Evolutionary conservation across 2,329 filamentous ascomycete genomes (phyloP), one percentile per base, ranked within the genome.

Genomic region (Hypoxylon sp.): DNA sequence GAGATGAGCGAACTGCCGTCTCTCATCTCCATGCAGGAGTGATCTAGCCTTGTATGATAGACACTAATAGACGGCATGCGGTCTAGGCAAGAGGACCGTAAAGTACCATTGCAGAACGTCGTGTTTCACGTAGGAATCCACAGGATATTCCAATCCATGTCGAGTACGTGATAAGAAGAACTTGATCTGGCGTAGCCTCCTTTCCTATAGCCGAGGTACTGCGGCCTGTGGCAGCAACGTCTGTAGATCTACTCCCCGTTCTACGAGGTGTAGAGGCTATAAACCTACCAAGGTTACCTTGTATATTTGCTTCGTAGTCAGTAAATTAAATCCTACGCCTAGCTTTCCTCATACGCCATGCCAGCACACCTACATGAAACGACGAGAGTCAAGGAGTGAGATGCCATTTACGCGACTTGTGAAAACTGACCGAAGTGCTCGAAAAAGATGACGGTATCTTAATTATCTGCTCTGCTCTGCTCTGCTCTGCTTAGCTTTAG

Each of bases 41-140:
- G 38, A 26, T 30, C 32, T 9, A 4, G 57, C 49, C 57, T 61
- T 61, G 57, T 61, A 61, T 61, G 55, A 59, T 59, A 59, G 55
- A 59, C 45, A 59, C 46, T 64, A 64, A 54, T 67, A 67, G 64
- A 67, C 44, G 53, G 49, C 44, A 24, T 55, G 55, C 50, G 50
- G 61, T 64, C 55, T 38, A 22, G 12, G 16, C 3, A 28, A 46
- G 55, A 46, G 49, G 61, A 59, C 33, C 12, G 8, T 12, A n/a
- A 45, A 45, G 28, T 46, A 53, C 33, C 48, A 28, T 33, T 58
- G 16, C 42, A 52, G 40, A 24, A 46, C 20, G 12, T 32, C 24
- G 24, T 16, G 28, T 18, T 61, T 36, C 33, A 33, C 36, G 14
- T 32, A 49, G 32, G 40, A 7, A 33, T 18, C 14, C 9, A 53